Evolutionary conservation across 768 basidiomycete species (phyloP), one percentile per base, ranked within the genome.

Genomic region (Guyanaporus albipodus): DNA sequence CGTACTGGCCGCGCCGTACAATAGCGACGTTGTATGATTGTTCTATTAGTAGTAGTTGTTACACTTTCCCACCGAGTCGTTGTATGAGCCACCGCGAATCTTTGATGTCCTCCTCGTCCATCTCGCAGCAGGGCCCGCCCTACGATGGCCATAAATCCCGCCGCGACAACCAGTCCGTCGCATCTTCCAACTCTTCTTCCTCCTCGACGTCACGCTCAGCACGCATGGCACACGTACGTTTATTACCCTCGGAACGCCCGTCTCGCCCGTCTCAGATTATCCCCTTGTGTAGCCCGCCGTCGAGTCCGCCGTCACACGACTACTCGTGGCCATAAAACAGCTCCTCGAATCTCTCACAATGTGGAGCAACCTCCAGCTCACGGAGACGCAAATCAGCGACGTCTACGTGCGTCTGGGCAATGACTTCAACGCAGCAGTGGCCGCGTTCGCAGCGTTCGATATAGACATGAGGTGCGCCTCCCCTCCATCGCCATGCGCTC

Each of bases 331-430:
- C 24, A 98, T 97, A 54, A 95, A 97, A 64, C 82, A 89, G 52
- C 80, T 99, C n/a, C 76, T 99, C 29, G 93, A 96, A 63, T 77
- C 87, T 2, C 75, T 96, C 45, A 91, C 88, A 6, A 71, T 78
- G 70, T 96, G 92, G 92, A 89, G 87, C 65, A 74, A 74, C 48
- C 67, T 78, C 50, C 75, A 81, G 57, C 76, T 87, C 57, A 74
- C 81, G 46, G 92, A 95, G 62, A 70, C 67, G 34, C 75, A 88
- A 55, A 92, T 99, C 62, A 96, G 93, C 75, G 91, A 97, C 67
- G 89, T 96, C 44, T 99, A 99, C 67, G 96, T 99, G 44, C 81
- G 83, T 44, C 75, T 99, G 19, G 96, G 96, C 19, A 97, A 98
- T 67, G 94, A 96, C 63, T 98, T 99, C 74, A 97, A 97, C 62